Base-by-base conservation (phyloP, 306 rosid species). In the Pyrus betulifolia region DNA sequence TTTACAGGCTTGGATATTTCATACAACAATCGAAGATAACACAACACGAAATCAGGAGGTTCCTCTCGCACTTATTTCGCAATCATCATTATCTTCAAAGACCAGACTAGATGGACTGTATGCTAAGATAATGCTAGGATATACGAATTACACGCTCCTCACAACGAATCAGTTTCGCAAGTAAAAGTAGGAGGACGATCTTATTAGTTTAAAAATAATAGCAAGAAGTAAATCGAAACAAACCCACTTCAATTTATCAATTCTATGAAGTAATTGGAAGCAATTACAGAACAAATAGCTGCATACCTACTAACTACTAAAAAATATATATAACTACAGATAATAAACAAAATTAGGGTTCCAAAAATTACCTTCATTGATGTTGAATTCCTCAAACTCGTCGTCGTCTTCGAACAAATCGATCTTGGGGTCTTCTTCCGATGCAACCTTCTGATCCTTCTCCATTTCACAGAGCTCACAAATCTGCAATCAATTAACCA, bases 401-500 rank as follows among this genome's bases (percentile, higher is more conserved):
- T 84, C 85, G 46, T 81, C 88, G 45, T 81, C 83, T 79, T 84
- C 87, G 59, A 84, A 84, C 74, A 84, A 51, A 81, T 81, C 82
- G 3, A 84, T 61, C 78, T 84, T 84, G 4, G 78, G 78, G 58
- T 77, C 87, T 67, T 77, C 87, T 67, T 81, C 87, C 62, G 85
- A 5, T 4, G 76, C 61, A 31, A 45, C 85, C 78, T 75, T 84
- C 67, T 75, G 59, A 58, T 84, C 82, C 80, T 75, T 78, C 72
- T 81, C 87, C 85, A 84, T 84, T n/a, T 13, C 1, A 31, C 58
- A 68, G 23, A 76, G 3, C 69, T 18, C 46, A 40, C 30, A 14
- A 51, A 14, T 46, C 70, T 45, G 52, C 51, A 52, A 31, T n/a
- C 55, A 76, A 70, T 40, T 18, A 59, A 23, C 40, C 40, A 63